phyloP scores from a whole-genome alignment of 257 asterid genomes.

The Ilex aquifolium region DNA sequence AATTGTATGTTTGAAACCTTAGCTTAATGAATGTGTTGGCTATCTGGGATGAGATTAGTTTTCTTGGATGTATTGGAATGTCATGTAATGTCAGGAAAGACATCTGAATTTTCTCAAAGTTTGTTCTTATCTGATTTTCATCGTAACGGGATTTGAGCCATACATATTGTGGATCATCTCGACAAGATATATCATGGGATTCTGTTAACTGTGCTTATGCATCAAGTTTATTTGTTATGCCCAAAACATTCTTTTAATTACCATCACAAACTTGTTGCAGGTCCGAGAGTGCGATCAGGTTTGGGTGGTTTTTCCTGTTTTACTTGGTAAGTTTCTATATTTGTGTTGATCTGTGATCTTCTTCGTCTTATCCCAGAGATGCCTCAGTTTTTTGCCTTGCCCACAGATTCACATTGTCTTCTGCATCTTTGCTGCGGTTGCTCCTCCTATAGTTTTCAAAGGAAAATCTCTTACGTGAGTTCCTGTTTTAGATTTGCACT shows the following conservation, averaged over 20 bases:
- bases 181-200: neutral
- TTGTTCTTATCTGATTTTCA: neutral
- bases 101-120: too few species aligned
- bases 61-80: too few species aligned
- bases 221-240: neutral
- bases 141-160: too few species aligned
- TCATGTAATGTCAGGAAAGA: too few species aligned
- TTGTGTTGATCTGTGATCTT: neutral
- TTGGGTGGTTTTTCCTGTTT: conserved; percentile 92
- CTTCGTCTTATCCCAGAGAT: neutral
- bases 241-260: neutral
- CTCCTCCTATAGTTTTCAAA: conserved; percentile 11
- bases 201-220: too few species aligned
- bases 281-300: conserved; percentile 86
- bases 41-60: too few species aligned
- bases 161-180: neutral
- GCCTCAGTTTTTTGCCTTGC: conserved; percentile 11
- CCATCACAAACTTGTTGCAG: conserved; percentile 35
- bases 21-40: too few species aligned
- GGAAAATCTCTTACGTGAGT: conserved; percentile 12
- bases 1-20: too few species aligned
- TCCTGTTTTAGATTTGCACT: neutral
- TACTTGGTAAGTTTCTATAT: conserved; percentile 45
- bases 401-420: conserved; percentile 20
- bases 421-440: conserved; percentile 1